These are phyloP conservation scores for Stephania japonica DNA, from an alignment of 164 flowering plant species.

Conservation along the genomic window DNA sequence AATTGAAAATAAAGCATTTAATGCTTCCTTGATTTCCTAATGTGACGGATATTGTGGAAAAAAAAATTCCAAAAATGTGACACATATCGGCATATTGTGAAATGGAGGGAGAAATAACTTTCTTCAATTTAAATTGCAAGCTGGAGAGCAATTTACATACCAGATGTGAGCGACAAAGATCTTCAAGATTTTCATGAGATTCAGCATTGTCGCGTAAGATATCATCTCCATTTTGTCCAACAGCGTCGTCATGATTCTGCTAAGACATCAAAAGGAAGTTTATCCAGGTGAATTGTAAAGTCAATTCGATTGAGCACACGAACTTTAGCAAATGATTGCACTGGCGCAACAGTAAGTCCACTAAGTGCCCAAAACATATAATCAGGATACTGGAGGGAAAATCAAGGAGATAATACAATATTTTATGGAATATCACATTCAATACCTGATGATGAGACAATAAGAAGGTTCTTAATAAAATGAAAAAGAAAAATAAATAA, in stretches of 20 bases:
- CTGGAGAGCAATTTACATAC: constrained; percentile 31
- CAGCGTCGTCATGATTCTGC: constrained; percentile 40
- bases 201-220: constrained; percentile 32
- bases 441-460: background rate
- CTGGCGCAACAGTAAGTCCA: background rate
- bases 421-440: background rate
- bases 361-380: background rate
- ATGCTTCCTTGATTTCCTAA: too few species aligned
- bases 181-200: constrained; percentile 67
- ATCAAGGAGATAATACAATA: background rate
- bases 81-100: too few species aligned
- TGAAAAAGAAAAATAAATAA: background rate
- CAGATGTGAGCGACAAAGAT: constrained; percentile 86
- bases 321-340: background rate
- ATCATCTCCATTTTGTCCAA: constrained; percentile 25
- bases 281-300: background rate
- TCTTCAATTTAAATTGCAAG: background rate
- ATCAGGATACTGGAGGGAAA: background rate
- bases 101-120: background rate
- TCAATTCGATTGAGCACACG: background rate
- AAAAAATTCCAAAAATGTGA: too few species aligned
- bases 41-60: background rate
- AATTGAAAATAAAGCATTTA: too few species aligned
- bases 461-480: background rate
- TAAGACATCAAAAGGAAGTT: constrained; percentile 15